phyloP scores from a whole-genome alignment of 331 rosid species.

The Prunus yedoensis region DNA sequence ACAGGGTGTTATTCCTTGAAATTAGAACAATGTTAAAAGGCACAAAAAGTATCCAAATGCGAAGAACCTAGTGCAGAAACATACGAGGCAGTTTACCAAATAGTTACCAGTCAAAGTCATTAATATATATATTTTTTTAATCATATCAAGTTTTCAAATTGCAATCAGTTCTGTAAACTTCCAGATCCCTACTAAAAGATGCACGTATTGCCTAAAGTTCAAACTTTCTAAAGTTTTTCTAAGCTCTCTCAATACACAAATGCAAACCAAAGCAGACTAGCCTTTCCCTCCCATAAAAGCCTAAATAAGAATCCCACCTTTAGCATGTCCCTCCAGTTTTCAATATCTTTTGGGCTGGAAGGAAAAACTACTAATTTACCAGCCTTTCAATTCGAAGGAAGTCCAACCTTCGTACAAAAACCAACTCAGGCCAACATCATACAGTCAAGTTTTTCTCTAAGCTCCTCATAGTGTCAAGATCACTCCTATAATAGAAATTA shows the following conservation, averaged over 20 bases:
- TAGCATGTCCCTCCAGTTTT: not conserved
- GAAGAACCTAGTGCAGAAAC: not conserved
- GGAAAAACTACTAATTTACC: not conserved
- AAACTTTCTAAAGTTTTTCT: not conserved
- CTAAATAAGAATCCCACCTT: not conserved
- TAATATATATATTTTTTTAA: not conserved
- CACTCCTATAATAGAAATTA: not conserved
- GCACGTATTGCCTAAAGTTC: not conserved
- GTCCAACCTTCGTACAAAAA: not conserved
- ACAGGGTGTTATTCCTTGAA: too few species aligned
- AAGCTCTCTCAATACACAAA: not conserved
- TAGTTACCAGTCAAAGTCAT: not conserved
- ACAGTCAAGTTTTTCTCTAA: not conserved
- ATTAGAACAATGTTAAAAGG: too few species aligned
- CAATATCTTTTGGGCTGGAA: not conserved
- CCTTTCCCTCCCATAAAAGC: not conserved
- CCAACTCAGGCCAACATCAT: not conserved
- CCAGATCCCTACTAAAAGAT: not conserved
- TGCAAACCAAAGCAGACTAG: not conserved
- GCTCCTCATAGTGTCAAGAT: not conserved
- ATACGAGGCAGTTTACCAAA: not conserved
- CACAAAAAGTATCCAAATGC: not conserved
- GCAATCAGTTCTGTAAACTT: not conserved
- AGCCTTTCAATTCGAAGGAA: not conserved
- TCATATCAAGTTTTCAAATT: not conserved